phyloP scores from a whole-genome alignment of 495 filamentous ascomycete species.

The Aspergillus cavernicola region DNA sequence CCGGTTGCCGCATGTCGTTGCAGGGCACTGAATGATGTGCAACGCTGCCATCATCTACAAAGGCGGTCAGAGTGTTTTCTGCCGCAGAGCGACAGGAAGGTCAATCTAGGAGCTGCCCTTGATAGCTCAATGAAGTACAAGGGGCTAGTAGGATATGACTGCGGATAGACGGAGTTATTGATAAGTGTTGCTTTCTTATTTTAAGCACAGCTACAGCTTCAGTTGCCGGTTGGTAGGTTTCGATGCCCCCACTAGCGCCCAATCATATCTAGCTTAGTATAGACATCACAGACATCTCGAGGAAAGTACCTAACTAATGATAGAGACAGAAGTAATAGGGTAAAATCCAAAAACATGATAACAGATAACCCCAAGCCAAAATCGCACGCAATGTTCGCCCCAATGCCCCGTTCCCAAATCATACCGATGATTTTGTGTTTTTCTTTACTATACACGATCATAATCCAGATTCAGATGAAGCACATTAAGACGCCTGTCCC shows the following conservation, averaged over 20 bases:
- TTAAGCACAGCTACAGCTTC: neutral
- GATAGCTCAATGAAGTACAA: too few relatives aligned
- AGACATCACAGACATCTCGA: neutral
- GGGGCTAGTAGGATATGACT: too few relatives aligned
- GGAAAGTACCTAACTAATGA: neutral
- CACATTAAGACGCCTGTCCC: conserved; percentile 30
- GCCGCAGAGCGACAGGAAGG: too few relatives aligned
- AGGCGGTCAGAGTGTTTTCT: conserved; percentile 29
- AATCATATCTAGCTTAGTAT: neutral
- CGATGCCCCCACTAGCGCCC: neutral
- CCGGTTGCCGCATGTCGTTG: neutral
- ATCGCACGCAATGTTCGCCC: conserved; percentile 46
- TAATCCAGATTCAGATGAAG: conserved; percentile 25
- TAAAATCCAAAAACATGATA: conserved; percentile 14
- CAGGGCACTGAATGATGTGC: conserved; percentile 5
- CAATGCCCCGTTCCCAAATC: conserved; percentile 44
- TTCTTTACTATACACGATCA: conserved; percentile 47
- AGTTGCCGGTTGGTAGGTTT: too few relatives aligned
- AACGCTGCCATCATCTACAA: conserved; percentile 10
- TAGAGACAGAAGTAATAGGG: conserved; percentile 10
- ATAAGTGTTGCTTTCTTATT: neutral
- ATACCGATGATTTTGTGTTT: conserved; percentile 41
- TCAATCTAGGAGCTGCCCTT: too few relatives aligned
- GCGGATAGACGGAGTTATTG: too few relatives aligned
- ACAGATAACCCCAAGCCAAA: conserved; percentile 25